Conservation (phyloP, 2,329 filamentous ascomycete genomes). For the Epichloe glyceriae region DNA sequence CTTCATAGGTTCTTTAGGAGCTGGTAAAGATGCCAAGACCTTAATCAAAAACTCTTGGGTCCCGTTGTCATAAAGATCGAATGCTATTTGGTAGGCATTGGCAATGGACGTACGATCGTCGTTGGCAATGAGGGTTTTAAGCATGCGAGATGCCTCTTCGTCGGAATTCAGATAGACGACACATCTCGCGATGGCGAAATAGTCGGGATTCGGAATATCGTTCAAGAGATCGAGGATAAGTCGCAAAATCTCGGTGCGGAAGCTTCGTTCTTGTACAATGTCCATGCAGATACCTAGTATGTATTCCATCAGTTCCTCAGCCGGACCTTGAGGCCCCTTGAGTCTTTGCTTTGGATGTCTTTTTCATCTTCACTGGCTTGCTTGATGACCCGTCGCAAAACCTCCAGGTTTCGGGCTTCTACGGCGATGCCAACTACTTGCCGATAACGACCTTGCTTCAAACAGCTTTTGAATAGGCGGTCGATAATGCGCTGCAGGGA, state of each 20-base stretch:
- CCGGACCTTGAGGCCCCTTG: constrained; percentile 43
- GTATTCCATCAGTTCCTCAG: constrained; percentile 95
- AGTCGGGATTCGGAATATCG: constrained; percentile 84
- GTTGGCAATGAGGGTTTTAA: constrained; percentile 67
- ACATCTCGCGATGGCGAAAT: constrained; percentile 95
- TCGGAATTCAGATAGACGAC: constrained; percentile 93
- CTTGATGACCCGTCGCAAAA: constrained; percentile 76
- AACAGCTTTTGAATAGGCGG: constrained; percentile 81
- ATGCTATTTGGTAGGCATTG: constrained; percentile 92
- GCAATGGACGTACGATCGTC: constrained; percentile 68
- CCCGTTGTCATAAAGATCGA: constrained; percentile 96
- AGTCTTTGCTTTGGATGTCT: constrained; percentile 46
- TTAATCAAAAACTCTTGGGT: constrained; percentile 93
- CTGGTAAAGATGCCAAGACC: constrained; percentile 68
- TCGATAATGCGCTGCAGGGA: constrained; percentile 76
- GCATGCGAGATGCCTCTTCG: constrained; percentile 76
- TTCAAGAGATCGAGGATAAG: constrained; percentile 92
- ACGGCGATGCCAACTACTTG: constrained; percentile 96
- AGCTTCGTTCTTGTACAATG: constrained; percentile 81
- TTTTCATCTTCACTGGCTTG: constrained; percentile 81
- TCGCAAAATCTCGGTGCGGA: constrained; percentile 73
- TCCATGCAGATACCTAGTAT: constrained; percentile 94
- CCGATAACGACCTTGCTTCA: constrained; percentile 74
- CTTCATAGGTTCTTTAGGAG: constrained; percentile 31
- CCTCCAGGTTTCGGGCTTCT: constrained; percentile 82